Base-by-base conservation (phyloP, 2,329 filamentous ascomycete genomes). In the Blastomyces emzantsi region DNA sequence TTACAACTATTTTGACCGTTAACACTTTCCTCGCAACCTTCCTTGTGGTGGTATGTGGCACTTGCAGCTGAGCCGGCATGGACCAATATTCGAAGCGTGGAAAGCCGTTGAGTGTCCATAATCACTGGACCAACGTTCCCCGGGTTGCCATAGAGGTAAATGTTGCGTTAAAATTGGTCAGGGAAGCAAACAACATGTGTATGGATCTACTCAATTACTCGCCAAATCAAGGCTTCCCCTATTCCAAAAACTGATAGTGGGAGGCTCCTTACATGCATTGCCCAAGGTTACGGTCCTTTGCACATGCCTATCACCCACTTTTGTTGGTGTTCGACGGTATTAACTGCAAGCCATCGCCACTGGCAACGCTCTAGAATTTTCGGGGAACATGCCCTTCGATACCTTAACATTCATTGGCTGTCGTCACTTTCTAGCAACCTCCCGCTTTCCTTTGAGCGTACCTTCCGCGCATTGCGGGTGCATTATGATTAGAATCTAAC, bases 41-140 rank as follows among this genome's bases (percentile, higher is more conserved):
- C 36, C n/a, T 43, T 22, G 13, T 17, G 4, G 22, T 28, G 56
- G 41, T 22, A 59, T 59, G 39, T 59, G 56, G 39, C 39, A 41
- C 56, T 28, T 28, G 30, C 52, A 55, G 52, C 52, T 55, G 52
- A 55, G 17, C 22, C 52, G 33, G 7, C 25, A 13, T n/a, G 52
- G 13, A 17, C 56, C 56, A 45, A 45, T 45, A 15, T 59, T 30
- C 11, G 45, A 41, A 59, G 22, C 25, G 22, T 59, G 56, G 56
- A 43, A 59, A 43, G 36, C 56, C 41, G 56, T 59, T 45, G 56
- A 45, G 15, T 22, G 9, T 19, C 56, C 56, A 59, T 45, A 30
- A 45, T 28, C 22, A 28, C 13, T 45, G 56, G 22, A 45, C 1
- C 22, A 59, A 58, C 33, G 1, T 9, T 59, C 33, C 41, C 41